Base-by-base conservation (phyloP, 2,329 filamentous ascomycete species). In the Cryphonectria radicalis region DNA sequence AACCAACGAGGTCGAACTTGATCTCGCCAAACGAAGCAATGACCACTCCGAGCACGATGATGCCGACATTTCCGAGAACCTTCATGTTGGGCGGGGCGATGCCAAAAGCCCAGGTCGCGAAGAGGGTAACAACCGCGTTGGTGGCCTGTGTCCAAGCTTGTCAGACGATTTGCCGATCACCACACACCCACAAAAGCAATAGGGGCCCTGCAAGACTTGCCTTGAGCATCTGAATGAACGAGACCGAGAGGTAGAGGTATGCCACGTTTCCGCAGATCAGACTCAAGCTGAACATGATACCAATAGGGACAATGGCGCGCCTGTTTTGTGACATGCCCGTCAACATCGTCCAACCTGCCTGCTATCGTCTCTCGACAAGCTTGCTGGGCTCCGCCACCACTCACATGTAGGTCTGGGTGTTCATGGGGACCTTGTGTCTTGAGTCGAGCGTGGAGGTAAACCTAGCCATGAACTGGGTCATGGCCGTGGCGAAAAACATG, bases 161-260 rank as follows among this genome's bases (percentile, higher is more conserved):
- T 67, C n/a, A 67, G 63, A 25, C n/a, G 4, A n/a, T 22, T 22
- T 32, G 46, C 11, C 19, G 6, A 25, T 40, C 32, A 10, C 22
- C 46, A 10, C 28, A 43, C 0, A 43, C 0, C 2, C 13, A 13
- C 40, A 25, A 25, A 8, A 2, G 37, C 67, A 57, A 67, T 17
- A n/a, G 6, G 57, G n/a, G 2, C 1, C 37, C 37, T 64, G 32
- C 32, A 4, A 32, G 25, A 67, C 73, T 22, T 76, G 93, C 91
- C 92, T 97, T 97, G 81, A 97, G 89, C 94, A 97, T 97, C 86
- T 97, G 94, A 78, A 97, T 97, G 82, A 97, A 97, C 70, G 94
- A 92, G 72, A 97, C 94, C 75, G 91, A 94, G 72, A 97, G 88
- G 82, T 97, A 96, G 67, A 97, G 87, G 80, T 97, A 97, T 77